These are phyloP conservation scores for Leccinum subrobustum DNA, from an alignment of 1,284 basidiomycete species.

Conservation along the genomic window DNA sequence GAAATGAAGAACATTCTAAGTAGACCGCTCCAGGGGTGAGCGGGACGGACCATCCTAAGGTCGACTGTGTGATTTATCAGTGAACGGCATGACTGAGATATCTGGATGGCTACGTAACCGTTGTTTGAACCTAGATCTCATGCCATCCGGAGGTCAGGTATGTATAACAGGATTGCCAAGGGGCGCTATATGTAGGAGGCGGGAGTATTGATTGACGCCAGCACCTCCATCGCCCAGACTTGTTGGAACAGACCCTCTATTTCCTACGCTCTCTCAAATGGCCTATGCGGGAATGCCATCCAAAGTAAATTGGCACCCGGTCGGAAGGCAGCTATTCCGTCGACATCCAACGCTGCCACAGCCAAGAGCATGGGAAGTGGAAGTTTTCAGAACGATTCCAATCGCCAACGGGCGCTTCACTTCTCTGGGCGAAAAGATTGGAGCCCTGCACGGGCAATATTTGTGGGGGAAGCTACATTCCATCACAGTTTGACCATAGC, in stretches of 20 bases:
- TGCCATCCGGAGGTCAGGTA: not conserved
- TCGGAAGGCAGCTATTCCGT: not conserved
- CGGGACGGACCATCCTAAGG: not conserved
- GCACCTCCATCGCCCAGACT: not conserved
- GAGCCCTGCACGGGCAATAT: too few relatives aligned
- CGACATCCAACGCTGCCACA: not conserved
- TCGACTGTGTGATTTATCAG: not conserved
- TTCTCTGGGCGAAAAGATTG: not conserved
- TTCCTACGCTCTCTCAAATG: not conserved
- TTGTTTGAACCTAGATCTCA: not conserved
- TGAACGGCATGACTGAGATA: not conserved
- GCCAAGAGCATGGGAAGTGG: not conserved
- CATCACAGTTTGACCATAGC: not conserved
- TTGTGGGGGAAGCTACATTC: not conserved
- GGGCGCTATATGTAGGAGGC: not conserved
- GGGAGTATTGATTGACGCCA: not conserved
- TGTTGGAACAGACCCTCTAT: not conserved
- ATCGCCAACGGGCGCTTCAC: not conserved
- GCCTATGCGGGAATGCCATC: not conserved
- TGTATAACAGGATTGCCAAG: not conserved
- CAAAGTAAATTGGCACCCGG: too few relatives aligned
- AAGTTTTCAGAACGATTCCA: not conserved
- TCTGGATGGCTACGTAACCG: not conserved
- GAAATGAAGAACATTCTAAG: not conserved
- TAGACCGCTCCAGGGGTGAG: not conserved